These are phyloP conservation scores for Agrocybe chaxingu DNA, from an alignment of 768 basidiomycete species.

Conservation along the genomic window DNA sequence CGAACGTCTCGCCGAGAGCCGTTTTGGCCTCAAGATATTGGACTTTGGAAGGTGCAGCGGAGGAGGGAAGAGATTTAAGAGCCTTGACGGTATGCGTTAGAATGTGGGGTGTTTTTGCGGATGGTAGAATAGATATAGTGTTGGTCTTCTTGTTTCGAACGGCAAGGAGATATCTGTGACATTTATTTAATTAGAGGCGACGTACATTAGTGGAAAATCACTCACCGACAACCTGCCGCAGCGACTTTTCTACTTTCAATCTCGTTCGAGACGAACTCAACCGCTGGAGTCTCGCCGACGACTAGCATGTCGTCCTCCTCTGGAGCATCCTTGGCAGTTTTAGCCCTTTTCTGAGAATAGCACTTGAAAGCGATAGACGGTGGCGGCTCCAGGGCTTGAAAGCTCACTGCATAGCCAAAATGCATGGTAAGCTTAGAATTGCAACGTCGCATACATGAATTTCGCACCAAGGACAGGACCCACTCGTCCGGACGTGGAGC, in stretches of 20 bases:
- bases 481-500: slow-evolving; percentile 22
- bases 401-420: slow-evolving; percentile 29
- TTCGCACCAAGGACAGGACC: slow-evolving; percentile 37
- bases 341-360: slow-evolving; percentile 47
- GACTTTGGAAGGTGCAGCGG: slow-evolving; percentile 44
- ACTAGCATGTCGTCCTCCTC: slow-evolving; percentile 43
- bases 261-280: slow-evolving; percentile 76
- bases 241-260: slow-evolving; percentile 47
- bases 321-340: slow-evolving; percentile 25
- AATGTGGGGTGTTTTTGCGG: slow-evolving; percentile 62
- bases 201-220: slow-evolving; percentile 7
- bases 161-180: slow-evolving; percentile 78
- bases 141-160: slow-evolving; percentile 77
- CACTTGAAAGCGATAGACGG: slow-evolving; percentile 57
- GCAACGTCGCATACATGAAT: not conserved
- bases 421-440: not conserved
- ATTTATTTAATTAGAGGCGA: slow-evolving; percentile 1
- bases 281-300: slow-evolving; percentile 78
- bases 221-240: slow-evolving; percentile 68
- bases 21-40: slow-evolving; percentile 65
- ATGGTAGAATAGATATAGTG: slow-evolving; percentile 64
- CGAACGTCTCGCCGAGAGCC: slow-evolving; percentile 88
- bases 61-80: slow-evolving; percentile 60
- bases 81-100: slow-evolving; percentile 81
- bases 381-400: slow-evolving; percentile 63